phyloP scores from a whole-genome alignment of 305 asterid genomes.

The Fraxinus floribunda region DNA sequence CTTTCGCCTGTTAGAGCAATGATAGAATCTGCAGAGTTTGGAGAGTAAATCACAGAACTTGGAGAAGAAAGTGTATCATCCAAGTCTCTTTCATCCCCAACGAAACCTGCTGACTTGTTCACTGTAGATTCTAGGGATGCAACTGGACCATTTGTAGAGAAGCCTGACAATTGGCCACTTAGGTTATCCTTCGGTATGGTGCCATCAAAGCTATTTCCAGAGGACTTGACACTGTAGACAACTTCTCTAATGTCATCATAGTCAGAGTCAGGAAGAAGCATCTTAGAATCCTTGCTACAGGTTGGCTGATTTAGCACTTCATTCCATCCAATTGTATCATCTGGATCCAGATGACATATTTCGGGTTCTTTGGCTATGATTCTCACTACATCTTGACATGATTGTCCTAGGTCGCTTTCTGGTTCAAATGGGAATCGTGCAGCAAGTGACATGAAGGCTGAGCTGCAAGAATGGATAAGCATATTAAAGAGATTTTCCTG shows the following conservation, averaged over 20 bases:
- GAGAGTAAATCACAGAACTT: slow-evolving; percentile 60
- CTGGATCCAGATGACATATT: slow-evolving; percentile 42
- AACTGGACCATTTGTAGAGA: slow-evolving; percentile 39
- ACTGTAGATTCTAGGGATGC: slow-evolving; percentile 40
- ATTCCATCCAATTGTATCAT: slow-evolving; percentile 44
- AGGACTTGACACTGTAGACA: slow-evolving; percentile 30
- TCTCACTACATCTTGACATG: slow-evolving; percentile 39
- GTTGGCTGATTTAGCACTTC: slow-evolving; percentile 32
- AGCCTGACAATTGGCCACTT: slow-evolving; percentile 35
- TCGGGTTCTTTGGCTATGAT: slow-evolving; percentile 45
- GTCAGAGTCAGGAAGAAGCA: slow-evolving; percentile 32
- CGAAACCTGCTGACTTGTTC: slow-evolving; percentile 35
- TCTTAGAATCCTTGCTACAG: slow-evolving; percentile 36
- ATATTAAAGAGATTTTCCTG: slow-evolving; percentile 1
- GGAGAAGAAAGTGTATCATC: slow-evolving; percentile 72
- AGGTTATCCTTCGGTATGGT: slow-evolving; percentile 31
- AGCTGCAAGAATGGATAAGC: slow-evolving; percentile 53
- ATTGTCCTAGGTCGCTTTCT: slow-evolving; percentile 27
- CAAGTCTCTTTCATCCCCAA: slow-evolving; percentile 50
- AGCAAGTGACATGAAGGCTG: slow-evolving; percentile 89
- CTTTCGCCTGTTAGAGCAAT: slow-evolving; percentile 44
- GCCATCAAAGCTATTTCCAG: slow-evolving; percentile 33
- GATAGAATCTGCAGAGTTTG: slow-evolving; percentile 52
- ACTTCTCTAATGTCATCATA: slow-evolving; percentile 35
- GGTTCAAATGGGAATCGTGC: slow-evolving; percentile 64